These are phyloP conservation scores for Apiotrichum domesticum DNA, from an alignment of 1,284 basidiomycete species.

Conservation along the genomic window DNA sequence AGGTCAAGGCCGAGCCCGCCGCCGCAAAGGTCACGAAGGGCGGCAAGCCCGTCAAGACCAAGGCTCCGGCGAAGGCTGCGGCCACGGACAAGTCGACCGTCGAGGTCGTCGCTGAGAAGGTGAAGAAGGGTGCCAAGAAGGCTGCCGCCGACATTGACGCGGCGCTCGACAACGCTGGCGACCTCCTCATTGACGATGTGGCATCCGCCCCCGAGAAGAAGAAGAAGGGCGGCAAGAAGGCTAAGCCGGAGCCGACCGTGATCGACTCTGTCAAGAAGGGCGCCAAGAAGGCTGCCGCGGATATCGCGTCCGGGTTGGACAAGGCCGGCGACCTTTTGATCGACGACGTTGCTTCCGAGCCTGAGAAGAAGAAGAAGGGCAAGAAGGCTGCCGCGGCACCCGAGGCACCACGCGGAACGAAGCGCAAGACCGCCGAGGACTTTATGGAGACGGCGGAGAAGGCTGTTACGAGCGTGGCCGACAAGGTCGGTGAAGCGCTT, in stretches of 20 bases:
- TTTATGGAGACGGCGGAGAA: slow-evolving; percentile 33
- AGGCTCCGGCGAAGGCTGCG: background rate
- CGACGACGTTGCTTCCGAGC: slow-evolving; percentile 20
- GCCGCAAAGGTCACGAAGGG: background rate
- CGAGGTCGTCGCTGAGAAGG: background rate
- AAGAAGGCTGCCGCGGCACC: slow-evolving; percentile 9
- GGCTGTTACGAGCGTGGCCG: slow-evolving; percentile 22
- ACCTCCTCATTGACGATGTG: slow-evolving; percentile 33
- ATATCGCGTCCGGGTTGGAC: slow-evolving; percentile 24
- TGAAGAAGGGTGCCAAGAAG: slow-evolving; percentile 8
- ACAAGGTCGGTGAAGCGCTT: slow-evolving; percentile 20
- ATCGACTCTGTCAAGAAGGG: slow-evolving; percentile 2
- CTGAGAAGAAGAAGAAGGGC: slow-evolving; percentile 16
- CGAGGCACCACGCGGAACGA: slow-evolving; percentile 17
- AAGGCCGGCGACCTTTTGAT: slow-evolving; percentile 34
- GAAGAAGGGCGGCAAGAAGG: slow-evolving; percentile 12
- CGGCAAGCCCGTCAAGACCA: background rate
- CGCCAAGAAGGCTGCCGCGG: slow-evolving; percentile 14
- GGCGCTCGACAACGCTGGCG: slow-evolving; percentile 33
- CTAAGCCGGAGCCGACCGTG: slow-evolving; percentile 1
- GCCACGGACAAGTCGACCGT: background rate
- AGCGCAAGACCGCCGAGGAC: slow-evolving; percentile 42
- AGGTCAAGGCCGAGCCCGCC: slow-evolving; percentile 14
- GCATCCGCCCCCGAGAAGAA: slow-evolving; percentile 15
- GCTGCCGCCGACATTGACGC: slow-evolving; percentile 9